Percentiles rank a stretch among this genome's conserved stretches.
Evolutionary conservation across 345 rosid species (phyloP).

Genomic region (Pelargonium nanum): DNA sequence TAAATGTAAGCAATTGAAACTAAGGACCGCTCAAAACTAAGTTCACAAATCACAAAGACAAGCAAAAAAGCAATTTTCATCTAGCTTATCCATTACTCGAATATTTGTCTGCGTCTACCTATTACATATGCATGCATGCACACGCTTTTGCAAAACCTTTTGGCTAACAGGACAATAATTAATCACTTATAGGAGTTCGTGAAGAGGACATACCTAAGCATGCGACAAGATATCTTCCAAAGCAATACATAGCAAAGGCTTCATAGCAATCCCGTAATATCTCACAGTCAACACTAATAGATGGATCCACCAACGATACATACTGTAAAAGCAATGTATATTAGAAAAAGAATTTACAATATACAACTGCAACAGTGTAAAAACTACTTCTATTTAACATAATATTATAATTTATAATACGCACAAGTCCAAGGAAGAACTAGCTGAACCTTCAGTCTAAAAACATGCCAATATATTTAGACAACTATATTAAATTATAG

Average conservation of each 20-base stretch:
- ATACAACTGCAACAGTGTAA: neutral
- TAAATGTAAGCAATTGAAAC: neutral
- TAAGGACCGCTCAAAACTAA: neutral
- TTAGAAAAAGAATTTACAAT: neutral
- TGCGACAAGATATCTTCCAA: slow-evolving; percentile 95
- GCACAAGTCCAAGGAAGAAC: neutral
- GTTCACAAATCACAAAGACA: neutral
- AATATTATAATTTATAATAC: too few relatives aligned
- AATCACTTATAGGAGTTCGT: neutral
- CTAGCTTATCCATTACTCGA: neutral
- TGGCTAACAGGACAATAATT: neutral
- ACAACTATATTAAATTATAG: neutral
- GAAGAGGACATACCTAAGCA: slow-evolving; percentile 69
- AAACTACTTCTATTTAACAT: neutral
- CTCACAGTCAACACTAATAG: slow-evolving; percentile 79
- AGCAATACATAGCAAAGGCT: slow-evolving; percentile 99
- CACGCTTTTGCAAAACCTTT: neutral
- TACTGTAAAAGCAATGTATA: neutral
- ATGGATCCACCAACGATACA: slow-evolving; percentile 68
- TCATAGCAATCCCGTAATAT: slow-evolving; percentile 96
- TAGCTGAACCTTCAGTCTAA: neutral
- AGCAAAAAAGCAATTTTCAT: too few relatives aligned
- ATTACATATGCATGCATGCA: neutral
- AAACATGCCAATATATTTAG: neutral
- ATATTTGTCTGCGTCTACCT: neutral